phyloP scores from a whole-genome alignment of 345 rosid genomes.

The Chamaenerion angustifolium region DNA sequence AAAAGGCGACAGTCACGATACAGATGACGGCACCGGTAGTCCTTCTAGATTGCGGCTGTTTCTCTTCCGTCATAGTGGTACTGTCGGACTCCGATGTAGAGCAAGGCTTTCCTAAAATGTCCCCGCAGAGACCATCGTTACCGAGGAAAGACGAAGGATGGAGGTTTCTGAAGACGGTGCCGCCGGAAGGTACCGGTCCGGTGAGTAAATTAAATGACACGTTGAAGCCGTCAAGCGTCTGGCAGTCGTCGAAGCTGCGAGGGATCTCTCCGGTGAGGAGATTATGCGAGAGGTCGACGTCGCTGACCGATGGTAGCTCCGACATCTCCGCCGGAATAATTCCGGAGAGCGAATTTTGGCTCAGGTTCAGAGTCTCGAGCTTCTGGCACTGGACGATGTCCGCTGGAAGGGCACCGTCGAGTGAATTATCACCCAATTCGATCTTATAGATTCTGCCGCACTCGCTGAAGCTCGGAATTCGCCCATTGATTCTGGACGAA shows the following conservation, averaged over 20 bases:
- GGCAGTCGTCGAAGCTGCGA: slow-evolving; percentile 60
- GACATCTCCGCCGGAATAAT: slow-evolving; percentile 90
- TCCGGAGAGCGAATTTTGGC: slow-evolving; percentile 55
- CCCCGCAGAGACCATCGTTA: slow-evolving; percentile 74
- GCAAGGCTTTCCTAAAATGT: slow-evolving; percentile 44
- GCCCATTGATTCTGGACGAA: slow-evolving; percentile 33
- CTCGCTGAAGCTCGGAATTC: slow-evolving; percentile 52
- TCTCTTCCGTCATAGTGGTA: slow-evolving; percentile 22
- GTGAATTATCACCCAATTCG: slow-evolving; percentile 59
- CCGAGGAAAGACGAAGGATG: slow-evolving; percentile 75
- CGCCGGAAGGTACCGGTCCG: slow-evolving; percentile 62
- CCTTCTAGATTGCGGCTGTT: slow-evolving; percentile 35
- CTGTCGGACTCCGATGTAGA: slow-evolving; percentile 17
- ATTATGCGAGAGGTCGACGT: slow-evolving; percentile 69
- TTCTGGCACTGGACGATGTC: slow-evolving; percentile 72
- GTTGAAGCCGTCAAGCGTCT: slow-evolving; percentile 61
- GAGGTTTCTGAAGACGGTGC: slow-evolving; percentile 46
- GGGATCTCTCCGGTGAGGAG: slow-evolving; percentile 75
- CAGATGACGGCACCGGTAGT: slow-evolving; percentile 77
- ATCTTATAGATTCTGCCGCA: slow-evolving; percentile 60
- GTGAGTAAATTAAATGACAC: slow-evolving; percentile 58
- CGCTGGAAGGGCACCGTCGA: slow-evolving; percentile 70
- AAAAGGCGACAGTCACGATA: slow-evolving; percentile 80
- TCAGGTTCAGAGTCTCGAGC: slow-evolving; percentile 58
- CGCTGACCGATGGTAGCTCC: slow-evolving; percentile 50